Percentiles rank a stretch among this genome's conserved stretches.
Conservation (phyloP, 2,329 filamentous ascomycete species). For the Aspergillus sp. region DNA sequence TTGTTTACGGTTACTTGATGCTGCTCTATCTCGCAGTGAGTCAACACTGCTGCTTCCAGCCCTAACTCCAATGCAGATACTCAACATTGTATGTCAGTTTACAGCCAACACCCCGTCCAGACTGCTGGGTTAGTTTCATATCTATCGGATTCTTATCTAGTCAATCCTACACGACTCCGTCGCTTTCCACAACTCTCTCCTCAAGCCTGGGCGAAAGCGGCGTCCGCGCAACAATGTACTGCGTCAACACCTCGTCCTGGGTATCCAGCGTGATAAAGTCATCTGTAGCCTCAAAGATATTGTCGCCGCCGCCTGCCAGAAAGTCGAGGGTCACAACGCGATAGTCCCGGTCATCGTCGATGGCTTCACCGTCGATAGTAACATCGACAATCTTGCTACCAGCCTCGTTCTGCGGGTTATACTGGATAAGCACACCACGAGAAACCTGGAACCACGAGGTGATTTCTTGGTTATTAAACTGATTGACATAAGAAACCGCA, state of each 20-base stretch:
- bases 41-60: no score
- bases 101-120: no score
- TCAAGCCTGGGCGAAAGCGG: neutral
- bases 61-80: no score
- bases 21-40: no score
- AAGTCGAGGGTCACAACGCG: constrained; percentile 4
- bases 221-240: constrained; percentile 1
- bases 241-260: constrained; percentile 2
- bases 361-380: neutral
- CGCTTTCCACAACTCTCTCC: constrained; percentile 5
- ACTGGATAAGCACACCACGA: neutral
- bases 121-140: no score
- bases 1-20: no score
- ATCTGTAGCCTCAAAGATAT: constrained; percentile 2
- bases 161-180: neutral
- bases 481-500: constrained; percentile 2
- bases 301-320: constrained; percentile 3
- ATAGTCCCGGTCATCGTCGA: constrained; percentile 1
- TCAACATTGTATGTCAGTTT: no score
- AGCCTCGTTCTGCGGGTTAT: neutral
- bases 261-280: constrained; percentile 7
- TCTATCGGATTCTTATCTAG: no score
- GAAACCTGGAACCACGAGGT: constrained; percentile 4
- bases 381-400: constrained; percentile 1
- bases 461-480: constrained; percentile 2